Conservation (phyloP, 2,329 filamentous ascomycete genomes). For the Exophiala calicioides region DNA sequence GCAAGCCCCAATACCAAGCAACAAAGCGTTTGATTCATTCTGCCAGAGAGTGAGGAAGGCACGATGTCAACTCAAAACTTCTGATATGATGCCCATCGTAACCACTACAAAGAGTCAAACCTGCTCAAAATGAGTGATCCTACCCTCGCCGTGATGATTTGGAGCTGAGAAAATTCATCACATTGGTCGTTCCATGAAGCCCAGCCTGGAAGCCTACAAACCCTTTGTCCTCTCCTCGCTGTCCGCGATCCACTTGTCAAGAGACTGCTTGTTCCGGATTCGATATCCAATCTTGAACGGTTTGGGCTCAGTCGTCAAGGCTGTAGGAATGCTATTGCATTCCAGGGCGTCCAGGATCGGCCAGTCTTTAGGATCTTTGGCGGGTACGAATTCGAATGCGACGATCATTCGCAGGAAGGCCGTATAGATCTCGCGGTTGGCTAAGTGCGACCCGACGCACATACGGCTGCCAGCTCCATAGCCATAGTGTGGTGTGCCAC, state of each 20-base stretch:
- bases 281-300: constrained; percentile 62
- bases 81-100: too few species aligned
- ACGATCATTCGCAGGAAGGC: constrained; percentile 61
- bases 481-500: constrained; percentile 62
- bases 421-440: constrained; percentile 64
- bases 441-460: constrained; percentile 65
- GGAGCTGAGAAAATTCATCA: too few species aligned
- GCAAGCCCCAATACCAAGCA: not conserved
- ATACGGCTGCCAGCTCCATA: constrained; percentile 65
- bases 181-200: not conserved
- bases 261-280: constrained; percentile 47
- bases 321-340: constrained; percentile 59
- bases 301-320: constrained; percentile 63
- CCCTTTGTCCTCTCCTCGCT: constrained; percentile 56
- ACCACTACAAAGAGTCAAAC: too few species aligned
- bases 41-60: constrained; percentile 8
- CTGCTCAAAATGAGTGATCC: too few species aligned
- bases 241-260: constrained; percentile 56
- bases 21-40: constrained; percentile 1
- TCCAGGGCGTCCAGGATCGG: constrained; percentile 60
- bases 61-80: not conserved
- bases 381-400: constrained; percentile 57
- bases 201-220: too few species aligned
- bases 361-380: constrained; percentile 48
- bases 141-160: too few species aligned